Base-by-base conservation (phyloP, 1,284 basidiomycete species). In the Peniophora sp. region DNA sequence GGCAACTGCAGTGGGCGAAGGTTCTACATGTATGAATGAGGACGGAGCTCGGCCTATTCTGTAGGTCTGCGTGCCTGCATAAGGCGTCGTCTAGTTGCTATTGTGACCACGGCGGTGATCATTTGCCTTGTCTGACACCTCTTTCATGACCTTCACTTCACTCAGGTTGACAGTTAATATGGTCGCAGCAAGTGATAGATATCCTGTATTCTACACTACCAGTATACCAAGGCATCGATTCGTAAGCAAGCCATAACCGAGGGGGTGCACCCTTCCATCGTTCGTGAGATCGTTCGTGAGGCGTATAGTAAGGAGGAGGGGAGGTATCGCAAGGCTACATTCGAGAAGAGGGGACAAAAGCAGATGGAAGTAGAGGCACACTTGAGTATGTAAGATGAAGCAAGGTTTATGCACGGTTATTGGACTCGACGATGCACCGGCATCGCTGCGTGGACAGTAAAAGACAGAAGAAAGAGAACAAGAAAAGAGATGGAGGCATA, bases 271-370 rank as follows among this genome's bases (percentile, higher is more conserved):
- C 53, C 56, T 55, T 58, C 52, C 48, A 52, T 54, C 52, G 38
- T 48, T 57, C 56, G 55, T 57, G 19, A 17, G 38, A 57, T 11
- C 2, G 36, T 54, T 58, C 56, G 50, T 58, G 51, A 58, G 27
- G 36, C 24, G 44, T 52, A 23, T 50, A 51, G 50, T 54, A 34
- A 16, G 38, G 23, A 17, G 12, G 49, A 22, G 23, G 19, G 12
- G 49, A 22, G 51, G 56, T 53, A 48, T 57, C 56, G 56, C 56
- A 38, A 51, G 51, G 32, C 39, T 23, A 49, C 19, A 17, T 41
- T 17, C 34, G 25, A 48, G 27, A 12, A 32, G 5, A 56, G 45
- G 50, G 45, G 39, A 49, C 48, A 49, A 50, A 16, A 47, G 35
- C 46, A 47, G 50, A 50, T 45, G 44, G 44, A 24, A 35, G 47